Evolutionary conservation across 2,329 filamentous ascomycete genomes (phyloP), one percentile per base, ranked within the genome.

Genomic region (Alternaria sp.): DNA sequence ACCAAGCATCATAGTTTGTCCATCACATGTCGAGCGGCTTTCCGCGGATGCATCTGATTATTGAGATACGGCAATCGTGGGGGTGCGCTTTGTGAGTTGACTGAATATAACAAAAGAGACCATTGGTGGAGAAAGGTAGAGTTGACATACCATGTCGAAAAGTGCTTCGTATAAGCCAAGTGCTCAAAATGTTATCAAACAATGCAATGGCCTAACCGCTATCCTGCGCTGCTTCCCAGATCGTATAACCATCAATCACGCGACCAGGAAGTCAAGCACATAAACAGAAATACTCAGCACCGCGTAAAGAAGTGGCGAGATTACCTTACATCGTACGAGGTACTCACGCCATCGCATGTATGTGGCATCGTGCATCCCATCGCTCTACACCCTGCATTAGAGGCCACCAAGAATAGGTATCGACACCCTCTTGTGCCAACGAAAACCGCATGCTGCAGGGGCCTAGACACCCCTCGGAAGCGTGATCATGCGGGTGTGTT

Each of bases 391-490:
- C 36, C 34, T 26, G 36, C 44, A 11, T 40, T 10, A 10, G 21
- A 26, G 23, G 24, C 13, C 37, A 41, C 44, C 44, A 34, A 11
- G 33, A 31, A 34, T 34, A 50, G 23, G 11, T 6, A 40, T 17
- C 17, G 14, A 23, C 3, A 1, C 4, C 5, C 13, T 7, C 31
- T 37, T 10, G 10, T 3, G 23, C 17, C 51, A 23, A 45, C n/a
- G 24, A 26, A n/a, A 24, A 8, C 3, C 0, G 29, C 52, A 55
- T 50, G 4, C n/a, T 50, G 52, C 44, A 50, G 34, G 34, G 34
- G 13, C 44, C 23, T 21, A 24, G 37, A 41, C 36, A 42, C 13
- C 21, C 17, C 29, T 55, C 40, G n/a, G 41, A 42, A 53, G 24
- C 6, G 13, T 29, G 21, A 28, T 36, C 10, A 28, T 17, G 29